Conservation (phyloP, 805 yeast genomes). For the Nakazawaea pomicola region DNA sequence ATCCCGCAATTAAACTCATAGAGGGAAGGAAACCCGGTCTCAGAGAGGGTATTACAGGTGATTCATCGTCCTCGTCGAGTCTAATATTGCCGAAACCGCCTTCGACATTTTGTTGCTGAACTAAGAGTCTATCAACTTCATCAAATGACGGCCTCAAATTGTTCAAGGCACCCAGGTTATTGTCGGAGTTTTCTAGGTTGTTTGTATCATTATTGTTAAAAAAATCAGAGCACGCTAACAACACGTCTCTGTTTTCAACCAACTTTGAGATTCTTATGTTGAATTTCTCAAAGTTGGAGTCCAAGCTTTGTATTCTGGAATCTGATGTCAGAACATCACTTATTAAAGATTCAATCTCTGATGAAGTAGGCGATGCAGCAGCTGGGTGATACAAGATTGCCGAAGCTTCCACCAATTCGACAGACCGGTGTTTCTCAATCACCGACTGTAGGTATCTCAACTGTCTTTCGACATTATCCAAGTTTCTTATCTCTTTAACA, state of each 20-base stretch:
- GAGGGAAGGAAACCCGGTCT: conserved; percentile 23
- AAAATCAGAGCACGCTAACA: conserved; percentile 29
- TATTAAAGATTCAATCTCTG: conserved; percentile 69
- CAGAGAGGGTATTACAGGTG: conserved; percentile 14
- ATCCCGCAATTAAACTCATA: conserved; percentile 66
- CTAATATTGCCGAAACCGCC: conserved; percentile 20
- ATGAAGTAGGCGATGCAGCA: conserved; percentile 28
- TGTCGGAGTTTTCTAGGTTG: conserved; percentile 25
- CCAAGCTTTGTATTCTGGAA: conserved; percentile 63
- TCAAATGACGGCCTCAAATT: conserved; percentile 23
- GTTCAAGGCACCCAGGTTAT: conserved; percentile 17
- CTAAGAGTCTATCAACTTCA: conserved; percentile 20
- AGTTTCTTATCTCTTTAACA: conserved; percentile 77
- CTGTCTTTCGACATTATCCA: conserved; percentile 89
- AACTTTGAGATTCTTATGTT: conserved; percentile 51
- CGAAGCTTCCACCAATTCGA: conserved; percentile 7
- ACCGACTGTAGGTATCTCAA: conserved; percentile 35
- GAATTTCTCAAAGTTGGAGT: conserved; percentile 61
- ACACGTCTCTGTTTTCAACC: conserved; percentile 64
- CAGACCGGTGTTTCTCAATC: conserved; percentile 9
- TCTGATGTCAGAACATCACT: conserved; percentile 61
- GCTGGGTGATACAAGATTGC: conserved; percentile 9
- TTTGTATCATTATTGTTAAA: conserved; percentile 25
- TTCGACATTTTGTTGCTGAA: conserved; percentile 23
- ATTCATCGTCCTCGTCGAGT: conserved; percentile 25